Percentiles rank a stretch among this genome's conserved stretches.
Conservation (phyloP, 2,329 filamentous ascomycete genomes). For the Colletotrichum falcatum region DNA sequence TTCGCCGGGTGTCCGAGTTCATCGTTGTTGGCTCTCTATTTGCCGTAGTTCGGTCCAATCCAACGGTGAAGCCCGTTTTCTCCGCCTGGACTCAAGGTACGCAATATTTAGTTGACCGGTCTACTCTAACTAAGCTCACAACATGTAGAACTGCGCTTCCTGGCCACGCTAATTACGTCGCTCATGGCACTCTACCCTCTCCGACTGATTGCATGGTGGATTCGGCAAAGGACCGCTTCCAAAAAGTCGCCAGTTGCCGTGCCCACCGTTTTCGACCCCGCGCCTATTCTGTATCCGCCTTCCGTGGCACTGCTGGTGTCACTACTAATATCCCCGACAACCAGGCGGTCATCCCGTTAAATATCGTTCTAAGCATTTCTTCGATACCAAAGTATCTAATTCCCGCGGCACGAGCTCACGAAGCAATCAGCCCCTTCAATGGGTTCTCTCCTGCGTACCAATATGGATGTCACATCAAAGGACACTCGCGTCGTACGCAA, state of each 20-base stretch:
- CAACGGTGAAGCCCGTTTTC: constrained; percentile 59
- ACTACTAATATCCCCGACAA: constrained; percentile 76
- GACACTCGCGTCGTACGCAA: neutral
- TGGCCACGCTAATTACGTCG: constrained; percentile 51
- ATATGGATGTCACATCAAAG: constrained; percentile 51
- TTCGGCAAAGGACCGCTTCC: constrained; percentile 54
- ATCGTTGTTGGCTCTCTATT: constrained; percentile 63
- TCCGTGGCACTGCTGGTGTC: constrained; percentile 81
- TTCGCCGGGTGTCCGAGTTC: constrained; percentile 65
- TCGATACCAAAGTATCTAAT: constrained; percentile 80
- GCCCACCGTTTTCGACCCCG: constrained; percentile 87
- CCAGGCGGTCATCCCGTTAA: constrained; percentile 75
- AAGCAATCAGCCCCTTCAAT: constrained; percentile 77
- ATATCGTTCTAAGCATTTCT: constrained; percentile 83
- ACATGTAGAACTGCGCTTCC: constrained; percentile 57
- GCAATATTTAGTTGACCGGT: constrained; percentile 16
- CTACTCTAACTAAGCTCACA: constrained; percentile 43
- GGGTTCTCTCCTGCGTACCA: constrained; percentile 80
- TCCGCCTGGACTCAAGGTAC: constrained; percentile 63
- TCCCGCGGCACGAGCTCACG: constrained; percentile 68
- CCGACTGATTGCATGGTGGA: constrained; percentile 65
- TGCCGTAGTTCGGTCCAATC: constrained; percentile 61
- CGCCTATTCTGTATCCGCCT: constrained; percentile 88
- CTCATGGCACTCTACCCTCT: constrained; percentile 69
- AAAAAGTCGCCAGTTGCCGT: constrained; percentile 62